These are phyloP conservation scores for Termitomyces sp. DNA, from an alignment of 768 basidiomycete species.

Conservation along the genomic window DNA sequence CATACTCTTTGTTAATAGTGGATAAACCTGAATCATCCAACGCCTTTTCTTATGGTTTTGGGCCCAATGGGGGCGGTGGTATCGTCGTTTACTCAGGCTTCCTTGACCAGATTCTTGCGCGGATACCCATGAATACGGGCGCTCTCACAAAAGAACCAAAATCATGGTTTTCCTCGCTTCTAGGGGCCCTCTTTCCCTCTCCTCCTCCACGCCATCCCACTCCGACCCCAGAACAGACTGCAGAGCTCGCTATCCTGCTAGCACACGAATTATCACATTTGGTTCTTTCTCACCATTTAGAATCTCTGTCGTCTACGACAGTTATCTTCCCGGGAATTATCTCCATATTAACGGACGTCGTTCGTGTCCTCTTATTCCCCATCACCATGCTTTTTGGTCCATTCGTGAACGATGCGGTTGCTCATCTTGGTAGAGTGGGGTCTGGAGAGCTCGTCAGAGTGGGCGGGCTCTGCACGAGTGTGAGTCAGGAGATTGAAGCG, in stretches of 20 bases:
- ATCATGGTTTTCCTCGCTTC: conserved; percentile 44
- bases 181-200: conserved; percentile 38
- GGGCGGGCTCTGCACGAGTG: conserved; percentile 71
- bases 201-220: conserved; percentile 34
- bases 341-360: conserved; percentile 70
- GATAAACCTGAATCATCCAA: conserved; percentile 81
- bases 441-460: conserved; percentile 70
- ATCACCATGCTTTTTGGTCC: conserved; percentile 90
- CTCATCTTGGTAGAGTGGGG: conserved; percentile 71
- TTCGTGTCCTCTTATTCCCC: conserved; percentile 80
- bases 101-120: conserved; percentile 76
- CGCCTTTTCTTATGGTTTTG: conserved; percentile 95
- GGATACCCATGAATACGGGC: conserved; percentile 25
- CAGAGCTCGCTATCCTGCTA: conserved; percentile 84
- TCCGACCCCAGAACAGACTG: conserved; percentile 78
- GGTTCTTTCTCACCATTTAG: conserved; percentile 85
- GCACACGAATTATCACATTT: conserved; percentile 95
- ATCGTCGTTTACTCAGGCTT: conserved; percentile 95
- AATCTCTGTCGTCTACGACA: conserved; percentile 81
- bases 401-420: conserved; percentile 92
- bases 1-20: conserved; percentile 86
- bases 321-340: conserved; percentile 79
- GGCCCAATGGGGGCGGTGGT: conserved; percentile 86
- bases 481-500: conserved; percentile 87
- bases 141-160: conserved; percentile 17